Base-by-base conservation (phyloP, 805 yeast genomes). In the Ogataea methanolica region DNA sequence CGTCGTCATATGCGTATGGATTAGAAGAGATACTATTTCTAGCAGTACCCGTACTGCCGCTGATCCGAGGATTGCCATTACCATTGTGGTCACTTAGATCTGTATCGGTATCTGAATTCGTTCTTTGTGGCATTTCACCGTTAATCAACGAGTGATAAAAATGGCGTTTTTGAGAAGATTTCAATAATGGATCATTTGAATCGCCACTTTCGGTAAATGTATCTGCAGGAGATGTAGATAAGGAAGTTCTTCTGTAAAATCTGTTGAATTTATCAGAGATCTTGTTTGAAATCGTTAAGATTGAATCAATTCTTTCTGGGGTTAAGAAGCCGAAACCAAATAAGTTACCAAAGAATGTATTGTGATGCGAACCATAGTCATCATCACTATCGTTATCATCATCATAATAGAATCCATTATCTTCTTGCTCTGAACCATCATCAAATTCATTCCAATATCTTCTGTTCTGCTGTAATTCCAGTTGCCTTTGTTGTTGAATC, bases 361-460 rank as follows among this genome's bases (percentile, higher is more conserved):
- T 26, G 11, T 26, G 9, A 26, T 26, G 2, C 9, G 12, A 15
- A 15, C 52, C 54, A 23, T 50, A 26, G 23, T 44, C 21, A 6
- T 54, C 60, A 16, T 37, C 39, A 17, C 7, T 21, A 12, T 39
- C 41, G 19, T 58, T 63, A 36, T 59, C 60, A 12, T 63, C 73
- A 36, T 69, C 73, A 15, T 61, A 61, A 35, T 72, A 69, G 43
- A 68, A 65, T 5, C 69, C 71, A 33, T 61, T 69, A 33, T 69
- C 72, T 46, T 58, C 59, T 67, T 48, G 77, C 48, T 80, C 86
- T 0, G 83, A 79, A 0, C 76, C 77, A 55, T 82, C 72, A 56
- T 82, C 87, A 58, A 82, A 82, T 63, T 82, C 87, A 57, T 82
- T 82, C 87, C 87, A 82, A 60, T 82, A 82, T 41, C 83, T 55